Evolutionary conservation across 768 basidiomycete species (phyloP).

Genomic region (Boletus vinaceobasis): DNA sequence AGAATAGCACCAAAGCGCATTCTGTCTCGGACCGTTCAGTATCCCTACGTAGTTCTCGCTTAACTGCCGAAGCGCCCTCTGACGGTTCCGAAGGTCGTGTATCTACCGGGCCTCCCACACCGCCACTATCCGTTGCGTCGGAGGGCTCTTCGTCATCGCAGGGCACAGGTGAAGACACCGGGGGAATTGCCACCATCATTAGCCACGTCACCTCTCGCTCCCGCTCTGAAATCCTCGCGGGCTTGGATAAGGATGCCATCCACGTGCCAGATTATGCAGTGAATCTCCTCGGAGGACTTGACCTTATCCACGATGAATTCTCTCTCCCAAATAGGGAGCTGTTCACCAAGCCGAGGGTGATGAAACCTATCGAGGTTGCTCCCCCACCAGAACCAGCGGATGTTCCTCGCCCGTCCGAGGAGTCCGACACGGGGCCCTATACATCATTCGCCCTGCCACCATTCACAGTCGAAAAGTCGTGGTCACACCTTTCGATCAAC

Average conservation of each 20-base stretch:
- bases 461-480: constrained; percentile 21
- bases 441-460: constrained; percentile 30
- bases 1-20: constrained; percentile 10
- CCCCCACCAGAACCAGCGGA: constrained; percentile 21
- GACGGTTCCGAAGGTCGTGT: constrained; percentile 22
- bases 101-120: constrained; percentile 29
- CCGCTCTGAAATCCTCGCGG: constrained; percentile 37
- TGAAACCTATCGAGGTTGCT: constrained; percentile 27
- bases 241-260: constrained; percentile 31
- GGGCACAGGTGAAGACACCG: constrained; percentile 15
- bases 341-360: constrained; percentile 29
- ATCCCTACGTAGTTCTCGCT: constrained; percentile 23
- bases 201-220: constrained; percentile 32
- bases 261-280: constrained; percentile 44
- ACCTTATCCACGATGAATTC: constrained; percentile 34
- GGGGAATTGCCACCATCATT: constrained; percentile 38
- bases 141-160: constrained; percentile 24
- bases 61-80: constrained; percentile 14
- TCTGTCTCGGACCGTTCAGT: constrained; percentile 18
- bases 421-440: constrained; percentile 33
- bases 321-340: constrained; percentile 31
- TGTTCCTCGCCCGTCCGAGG: constrained; percentile 28
- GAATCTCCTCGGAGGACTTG: constrained; percentile 43
- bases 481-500: constrained; percentile 19
- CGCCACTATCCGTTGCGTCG: constrained; percentile 28